phyloP scores from a whole-genome alignment of 106 monocot species.

The Allium fistulosum region DNA sequence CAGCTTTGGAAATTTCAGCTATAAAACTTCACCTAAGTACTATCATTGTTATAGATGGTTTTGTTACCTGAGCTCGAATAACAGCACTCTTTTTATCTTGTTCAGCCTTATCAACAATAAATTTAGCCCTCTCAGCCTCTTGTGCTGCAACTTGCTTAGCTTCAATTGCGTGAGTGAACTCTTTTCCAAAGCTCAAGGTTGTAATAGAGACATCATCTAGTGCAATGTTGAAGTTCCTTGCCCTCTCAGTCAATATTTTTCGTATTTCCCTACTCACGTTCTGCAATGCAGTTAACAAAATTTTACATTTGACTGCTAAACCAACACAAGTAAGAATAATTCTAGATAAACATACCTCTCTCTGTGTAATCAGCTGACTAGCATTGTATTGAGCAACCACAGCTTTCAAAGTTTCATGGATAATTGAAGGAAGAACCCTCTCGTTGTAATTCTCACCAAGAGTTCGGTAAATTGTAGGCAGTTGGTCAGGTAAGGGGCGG shows the following conservation, averaged over 20 bases:
- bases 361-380: slow-evolving; percentile 92
- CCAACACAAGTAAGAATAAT: not conserved
- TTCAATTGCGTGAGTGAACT: slow-evolving; percentile 73
- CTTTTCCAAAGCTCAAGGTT: slow-evolving; percentile 57
- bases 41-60: no score
- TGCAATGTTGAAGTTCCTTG: slow-evolving; percentile 56
- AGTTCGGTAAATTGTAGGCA: slow-evolving; percentile 62
- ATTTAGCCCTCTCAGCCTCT: slow-evolving; percentile 70
- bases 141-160: slow-evolving; percentile 81
- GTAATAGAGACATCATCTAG: slow-evolving; percentile 74
- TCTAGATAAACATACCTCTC: slow-evolving; percentile 46
- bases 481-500: slow-evolving; percentile 40
- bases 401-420: slow-evolving; percentile 84
- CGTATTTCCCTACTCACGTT: slow-evolving; percentile 59
- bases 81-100: slow-evolving; percentile 74
- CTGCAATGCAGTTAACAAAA: slow-evolving; percentile 10
- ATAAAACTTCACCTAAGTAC: no score
- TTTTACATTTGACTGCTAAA: not conserved
- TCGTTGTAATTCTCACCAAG: slow-evolving; percentile 76
- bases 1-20: no score
- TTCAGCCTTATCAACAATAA: slow-evolving; percentile 68
- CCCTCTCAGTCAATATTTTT: slow-evolving; percentile 55
- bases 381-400: slow-evolving; percentile 98
- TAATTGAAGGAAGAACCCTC: slow-evolving; percentile 73
- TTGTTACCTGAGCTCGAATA: slow-evolving; percentile 55